These are phyloP conservation scores for Thraustotheca clavata DNA, from an alignment of 352 stramenopile species.

Conservation along the genomic window DNA sequence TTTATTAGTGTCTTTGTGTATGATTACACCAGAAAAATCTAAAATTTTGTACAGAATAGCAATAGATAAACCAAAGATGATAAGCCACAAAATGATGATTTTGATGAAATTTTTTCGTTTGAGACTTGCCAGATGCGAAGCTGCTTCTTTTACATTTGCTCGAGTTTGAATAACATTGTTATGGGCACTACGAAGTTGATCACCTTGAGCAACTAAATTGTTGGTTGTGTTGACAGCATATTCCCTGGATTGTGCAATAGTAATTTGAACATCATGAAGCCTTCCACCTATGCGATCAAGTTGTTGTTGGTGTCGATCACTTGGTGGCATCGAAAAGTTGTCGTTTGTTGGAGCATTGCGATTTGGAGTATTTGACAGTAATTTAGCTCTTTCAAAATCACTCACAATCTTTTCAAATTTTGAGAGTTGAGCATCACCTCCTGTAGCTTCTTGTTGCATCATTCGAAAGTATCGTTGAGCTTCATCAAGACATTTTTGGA, in stretches of 20 bases:
- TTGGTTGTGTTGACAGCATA: slow-evolving; percentile 53
- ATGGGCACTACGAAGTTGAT: slow-evolving; percentile 65
- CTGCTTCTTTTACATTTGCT: slow-evolving; percentile 59
- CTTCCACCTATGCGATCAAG: slow-evolving; percentile 64
- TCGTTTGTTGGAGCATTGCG: slow-evolving; percentile 21
- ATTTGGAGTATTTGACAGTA: slow-evolving; percentile 65
- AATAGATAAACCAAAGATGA: slow-evolving; percentile 58
- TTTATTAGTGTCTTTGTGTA: slow-evolving; percentile 1
- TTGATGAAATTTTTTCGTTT: slow-evolving; percentile 74
- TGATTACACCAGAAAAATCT: neutral
- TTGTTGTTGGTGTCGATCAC: slow-evolving; percentile 37
- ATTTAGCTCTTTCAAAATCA: slow-evolving; percentile 58
- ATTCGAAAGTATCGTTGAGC: slow-evolving; percentile 54
- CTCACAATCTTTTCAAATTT: slow-evolving; percentile 81
- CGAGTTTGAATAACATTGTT: slow-evolving; percentile 64
- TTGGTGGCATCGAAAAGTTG: neutral
- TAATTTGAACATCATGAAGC: slow-evolving; percentile 49
- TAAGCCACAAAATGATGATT: slow-evolving; percentile 67
- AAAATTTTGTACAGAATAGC: slow-evolving; percentile 62
- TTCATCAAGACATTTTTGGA: neutral
- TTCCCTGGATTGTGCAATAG: slow-evolving; percentile 58
- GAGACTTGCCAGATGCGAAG: slow-evolving; percentile 59
- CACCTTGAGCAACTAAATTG: slow-evolving; percentile 58
- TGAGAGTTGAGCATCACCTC: slow-evolving; percentile 71
- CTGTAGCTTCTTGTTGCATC: slow-evolving; percentile 69